Evolutionary conservation across 257 asterid genomes (phyloP), one percentile per base, ranked within the genome.

Genomic region (Nyctanthes arbortristis): DNA sequence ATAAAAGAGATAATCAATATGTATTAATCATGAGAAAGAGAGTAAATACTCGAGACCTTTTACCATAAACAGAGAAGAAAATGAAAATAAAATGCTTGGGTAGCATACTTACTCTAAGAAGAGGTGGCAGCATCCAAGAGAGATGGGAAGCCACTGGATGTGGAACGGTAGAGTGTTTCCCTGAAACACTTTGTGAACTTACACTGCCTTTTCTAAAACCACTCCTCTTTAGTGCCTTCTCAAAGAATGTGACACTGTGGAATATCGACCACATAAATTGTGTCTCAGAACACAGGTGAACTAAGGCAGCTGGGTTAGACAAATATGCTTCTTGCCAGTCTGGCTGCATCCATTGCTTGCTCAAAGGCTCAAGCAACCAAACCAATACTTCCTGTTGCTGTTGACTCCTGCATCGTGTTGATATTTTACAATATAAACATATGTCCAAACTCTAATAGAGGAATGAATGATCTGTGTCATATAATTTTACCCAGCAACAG

Each of bases 41-140:
- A 20, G 66, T 63, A 65, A 65, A 64, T 59, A 14, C 63, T 29
- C 33, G 59, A 49, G 14, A 29, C 13, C 40, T 31, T 32, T 47
- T 22, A 66, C 25, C 65, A 69, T 16, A 68, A 63, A 75, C 63
- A 56, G 20, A 1, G 66, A 10, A 65, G 62, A 55, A 63, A 45
- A n/a, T 36, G 14, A 24, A 61, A 62, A 52, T 16, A 72, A 63
- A 72, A 61, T 45, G 60, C 11, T 30, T 52, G 40, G 68, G 71
- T 3, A 75, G 32, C 61, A 43, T 64, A 58, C 89, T 80, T 85
- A 93, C 97, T 80, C 88, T 93, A 63, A 91, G 88, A 74, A 93
- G 96, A 76, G 97, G 99, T 29, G 96, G 99, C 74, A 93, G 79
- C 99, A 93, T 91, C 97, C 99, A 93, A 22, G 83, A 78, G 71